Evolutionary conservation across 208 protist species (phyloP).

Genomic region (Novymonas esmeraldas): DNA sequence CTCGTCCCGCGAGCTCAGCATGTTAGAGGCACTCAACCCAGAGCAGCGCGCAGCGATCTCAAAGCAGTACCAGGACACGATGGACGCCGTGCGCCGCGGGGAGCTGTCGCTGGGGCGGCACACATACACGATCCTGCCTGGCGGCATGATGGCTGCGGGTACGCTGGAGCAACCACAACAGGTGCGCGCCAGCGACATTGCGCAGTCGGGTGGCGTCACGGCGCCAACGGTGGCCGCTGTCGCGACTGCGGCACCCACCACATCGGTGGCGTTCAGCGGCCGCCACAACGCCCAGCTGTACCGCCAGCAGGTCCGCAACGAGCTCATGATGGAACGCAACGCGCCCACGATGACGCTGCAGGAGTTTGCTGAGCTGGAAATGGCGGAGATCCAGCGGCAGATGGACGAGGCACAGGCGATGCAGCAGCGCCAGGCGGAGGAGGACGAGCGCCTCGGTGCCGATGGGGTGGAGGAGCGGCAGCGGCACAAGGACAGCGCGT

Average conservation of each 20-base stretch:
- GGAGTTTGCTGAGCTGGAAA: conserved; percentile 87
- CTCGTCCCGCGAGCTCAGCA: conserved; percentile 70
- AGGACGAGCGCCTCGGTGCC: conserved; percentile 73
- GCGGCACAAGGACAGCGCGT: conserved; percentile 73
- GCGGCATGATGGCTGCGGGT: conserved; percentile 70
- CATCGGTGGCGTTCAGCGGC: conserved; percentile 16
- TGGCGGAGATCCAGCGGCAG: conserved; percentile 78
- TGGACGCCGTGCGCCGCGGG: conserved; percentile 73
- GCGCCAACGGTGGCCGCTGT: neutral
- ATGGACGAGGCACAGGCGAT: conserved; percentile 52
- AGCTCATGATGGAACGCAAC: conserved; percentile 85
- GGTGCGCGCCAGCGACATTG: conserved; percentile 29
- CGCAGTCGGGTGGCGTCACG: conserved; percentile 18
- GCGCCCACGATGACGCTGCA: conserved; percentile 84
- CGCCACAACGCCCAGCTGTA: conserved; percentile 44
- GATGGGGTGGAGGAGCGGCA: conserved; percentile 89
- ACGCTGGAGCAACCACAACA: conserved; percentile 52
- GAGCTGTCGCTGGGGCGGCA: conserved; percentile 72
- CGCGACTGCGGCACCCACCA: neutral
- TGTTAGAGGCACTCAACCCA: conserved; percentile 65
- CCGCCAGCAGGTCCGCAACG: conserved; percentile 69
- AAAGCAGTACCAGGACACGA: conserved; percentile 60
- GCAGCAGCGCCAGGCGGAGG: conserved; percentile 59
- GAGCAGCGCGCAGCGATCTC: conserved; percentile 67
- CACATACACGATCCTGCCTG: conserved; percentile 89